A percentile compares a stretch with the other conserved stretches of the same genome.
These are phyloP conservation scores for Annona cherimola DNA, from an alignment of 164 flowering plant genomes.

Conservation along the genomic window DNA sequence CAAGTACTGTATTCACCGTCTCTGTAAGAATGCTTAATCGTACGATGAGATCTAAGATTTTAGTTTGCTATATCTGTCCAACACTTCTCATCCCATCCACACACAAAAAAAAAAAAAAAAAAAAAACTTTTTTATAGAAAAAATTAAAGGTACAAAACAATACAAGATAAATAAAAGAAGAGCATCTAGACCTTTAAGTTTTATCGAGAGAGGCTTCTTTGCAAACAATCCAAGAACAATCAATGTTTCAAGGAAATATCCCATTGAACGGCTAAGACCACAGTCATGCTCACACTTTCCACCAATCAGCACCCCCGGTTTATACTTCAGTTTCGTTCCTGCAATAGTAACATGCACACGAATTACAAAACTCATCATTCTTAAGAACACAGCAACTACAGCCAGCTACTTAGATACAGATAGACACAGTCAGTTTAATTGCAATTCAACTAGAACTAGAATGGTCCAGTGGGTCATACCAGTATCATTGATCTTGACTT, in stretches of 20 bases:
- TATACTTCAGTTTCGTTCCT: slow-evolving; percentile 89
- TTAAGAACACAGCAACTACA: background rate
- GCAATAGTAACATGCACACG: background rate
- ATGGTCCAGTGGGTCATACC: slow-evolving; percentile 28
- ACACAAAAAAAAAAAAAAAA: no score
- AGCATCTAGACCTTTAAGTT: slow-evolving; percentile 55
- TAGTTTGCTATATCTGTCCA: no score
- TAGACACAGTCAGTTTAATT: background rate
- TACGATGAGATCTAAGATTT: no score
- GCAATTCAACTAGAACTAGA: background rate
- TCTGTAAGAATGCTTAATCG: no score
- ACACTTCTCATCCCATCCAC: no score
- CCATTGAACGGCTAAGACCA: slow-evolving; percentile 69
- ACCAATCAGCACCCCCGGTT: slow-evolving; percentile 81
- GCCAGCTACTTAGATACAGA: background rate
- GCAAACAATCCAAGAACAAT: slow-evolving; percentile 72
- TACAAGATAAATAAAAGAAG: no score
- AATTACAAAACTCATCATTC: background rate
- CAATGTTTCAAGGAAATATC: slow-evolving; percentile 86
- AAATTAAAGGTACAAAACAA: no score
- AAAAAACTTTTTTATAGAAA: no score
- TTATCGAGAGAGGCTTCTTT: slow-evolving; percentile 62
- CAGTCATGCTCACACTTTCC: slow-evolving; percentile 83
- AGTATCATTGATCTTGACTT: slow-evolving; percentile 76
- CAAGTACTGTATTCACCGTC: no score